A percentile compares a stretch with the other conserved stretches of the same genome.
Conservation (phyloP, 768 basidiomycete species). For the Ephemerocybe angulata region DNA sequence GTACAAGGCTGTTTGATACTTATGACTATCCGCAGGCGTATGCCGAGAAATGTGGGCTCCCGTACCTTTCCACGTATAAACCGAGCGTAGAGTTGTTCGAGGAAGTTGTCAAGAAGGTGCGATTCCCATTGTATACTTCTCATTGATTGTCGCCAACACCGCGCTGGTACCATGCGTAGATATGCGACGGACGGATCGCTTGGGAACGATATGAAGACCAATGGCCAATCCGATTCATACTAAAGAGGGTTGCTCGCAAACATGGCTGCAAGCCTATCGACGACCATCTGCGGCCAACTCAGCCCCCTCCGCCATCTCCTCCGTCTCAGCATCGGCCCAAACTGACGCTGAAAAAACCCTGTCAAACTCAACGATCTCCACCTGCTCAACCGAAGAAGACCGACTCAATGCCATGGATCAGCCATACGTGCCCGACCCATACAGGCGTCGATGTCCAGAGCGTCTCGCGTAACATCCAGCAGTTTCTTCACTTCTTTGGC, state of each 20-base stretch:
- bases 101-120: slow-evolving; percentile 4
- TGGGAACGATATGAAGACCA: slow-evolving; percentile 15
- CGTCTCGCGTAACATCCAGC: background rate
- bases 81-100: slow-evolving; percentile 7
- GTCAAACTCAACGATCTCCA: too few species aligned
- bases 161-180: background rate
- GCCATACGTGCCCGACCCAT: background rate
- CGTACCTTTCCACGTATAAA: background rate
- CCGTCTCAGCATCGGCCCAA: too few species aligned
- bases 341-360: too few species aligned
- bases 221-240: slow-evolving; percentile 23
- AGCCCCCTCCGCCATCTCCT: too few species aligned
- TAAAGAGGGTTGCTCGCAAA: slow-evolving; percentile 10
- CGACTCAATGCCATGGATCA: background rate
- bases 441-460: background rate
- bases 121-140: background rate
- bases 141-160: background rate
- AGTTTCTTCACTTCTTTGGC: background rate
- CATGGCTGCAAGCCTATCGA: background rate
- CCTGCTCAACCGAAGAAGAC: background rate
- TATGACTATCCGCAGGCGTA: background rate
- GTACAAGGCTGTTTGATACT: background rate
- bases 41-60: background rate
- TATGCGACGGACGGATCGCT: background rate
- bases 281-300: slow-evolving; percentile 1